A percentile compares a stretch with the other conserved stretches of the same genome.
These are phyloP conservation scores for Jatropha multifida DNA, from an alignment of 441 rosid genomes.

Conservation along the genomic window DNA sequence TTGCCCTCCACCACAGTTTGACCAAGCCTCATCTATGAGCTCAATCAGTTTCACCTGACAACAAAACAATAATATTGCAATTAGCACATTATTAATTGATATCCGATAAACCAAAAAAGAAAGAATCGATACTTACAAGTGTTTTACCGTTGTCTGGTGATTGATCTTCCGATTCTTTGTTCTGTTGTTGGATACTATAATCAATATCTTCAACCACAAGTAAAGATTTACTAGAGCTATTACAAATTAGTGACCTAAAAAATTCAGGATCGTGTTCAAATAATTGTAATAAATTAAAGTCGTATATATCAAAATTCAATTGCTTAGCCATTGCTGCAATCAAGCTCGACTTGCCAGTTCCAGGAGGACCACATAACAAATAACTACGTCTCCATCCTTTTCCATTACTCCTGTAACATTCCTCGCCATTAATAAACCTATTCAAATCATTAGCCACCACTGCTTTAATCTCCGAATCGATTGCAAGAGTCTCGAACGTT, in stretches of 20 bases:
- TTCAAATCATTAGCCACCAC: slow-evolving; percentile 18
- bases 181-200: slow-evolving; percentile 26
- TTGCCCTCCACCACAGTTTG: slow-evolving; percentile 26
- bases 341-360: slow-evolving; percentile 32
- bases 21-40: slow-evolving; percentile 25
- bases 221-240: slow-evolving; percentile 21
- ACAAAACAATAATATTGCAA: background rate
- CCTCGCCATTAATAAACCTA: slow-evolving; percentile 18
- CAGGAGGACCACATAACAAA: slow-evolving; percentile 30
- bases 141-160: background rate
- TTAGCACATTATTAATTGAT: no score
- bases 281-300: slow-evolving; percentile 21
- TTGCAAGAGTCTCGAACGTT: slow-evolving; percentile 23
- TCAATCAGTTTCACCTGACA: slow-evolving; percentile 10
- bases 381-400: slow-evolving; percentile 31
- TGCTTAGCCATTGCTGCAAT: slow-evolving; percentile 34
- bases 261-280: background rate
- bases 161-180: slow-evolving; percentile 2
- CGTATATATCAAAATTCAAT: slow-evolving; percentile 32
- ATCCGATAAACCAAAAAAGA: no score
- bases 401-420: slow-evolving; percentile 23
- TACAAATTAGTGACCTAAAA: slow-evolving; percentile 17
- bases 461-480: slow-evolving; percentile 25
- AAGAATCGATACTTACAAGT: background rate
- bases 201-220: slow-evolving; percentile 31